These are phyloP conservation scores for Amanita phalloides DNA, from an alignment of 768 basidiomycete genomes.

Conservation along the genomic window DNA sequence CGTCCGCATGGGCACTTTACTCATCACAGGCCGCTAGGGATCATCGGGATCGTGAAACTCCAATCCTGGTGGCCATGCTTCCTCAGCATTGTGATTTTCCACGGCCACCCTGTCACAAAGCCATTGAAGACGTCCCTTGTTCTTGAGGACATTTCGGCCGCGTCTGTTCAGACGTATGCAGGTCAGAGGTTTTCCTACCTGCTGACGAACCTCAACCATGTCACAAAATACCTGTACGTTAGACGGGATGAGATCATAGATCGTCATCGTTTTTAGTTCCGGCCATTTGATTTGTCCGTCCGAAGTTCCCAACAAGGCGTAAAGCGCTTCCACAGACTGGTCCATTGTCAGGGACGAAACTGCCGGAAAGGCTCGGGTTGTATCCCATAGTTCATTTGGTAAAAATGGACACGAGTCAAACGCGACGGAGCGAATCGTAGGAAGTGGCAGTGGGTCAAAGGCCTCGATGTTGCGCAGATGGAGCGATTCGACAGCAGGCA, in stretches of 20 bases:
- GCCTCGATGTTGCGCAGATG: constrained; percentile 22
- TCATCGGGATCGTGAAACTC: constrained; percentile 27
- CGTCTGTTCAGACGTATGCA: constrained; percentile 24
- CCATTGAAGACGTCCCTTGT: constrained; percentile 12
- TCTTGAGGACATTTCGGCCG: constrained; percentile 21
- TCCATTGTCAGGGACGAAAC: constrained; percentile 24
- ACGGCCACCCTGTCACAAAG: constrained; percentile 4
- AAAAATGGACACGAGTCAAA: constrained; percentile 25
- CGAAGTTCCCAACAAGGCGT: constrained; percentile 14
- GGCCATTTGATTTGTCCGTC: constrained; percentile 19
- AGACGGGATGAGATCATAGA: constrained; percentile 19
- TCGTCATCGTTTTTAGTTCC: constrained; percentile 19
- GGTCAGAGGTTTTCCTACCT: constrained; percentile 11
- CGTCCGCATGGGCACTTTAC: not conserved
- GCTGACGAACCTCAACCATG: constrained; percentile 17
- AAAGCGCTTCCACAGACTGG: constrained; percentile 19
- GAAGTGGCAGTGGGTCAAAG: constrained; percentile 22
- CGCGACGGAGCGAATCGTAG: constrained; percentile 21
- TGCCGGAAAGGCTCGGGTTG: constrained; percentile 25
- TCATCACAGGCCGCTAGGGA: constrained; percentile 5
- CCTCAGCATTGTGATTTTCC: constrained; percentile 2
- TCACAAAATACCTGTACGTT: constrained; percentile 22
- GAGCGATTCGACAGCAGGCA: constrained; percentile 25
- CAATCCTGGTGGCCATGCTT: constrained; percentile 27
- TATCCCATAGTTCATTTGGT: constrained; percentile 18